Evolutionary conservation across 768 basidiomycete genomes (phyloP).

Genomic region (Termitomyces sp.): DNA sequence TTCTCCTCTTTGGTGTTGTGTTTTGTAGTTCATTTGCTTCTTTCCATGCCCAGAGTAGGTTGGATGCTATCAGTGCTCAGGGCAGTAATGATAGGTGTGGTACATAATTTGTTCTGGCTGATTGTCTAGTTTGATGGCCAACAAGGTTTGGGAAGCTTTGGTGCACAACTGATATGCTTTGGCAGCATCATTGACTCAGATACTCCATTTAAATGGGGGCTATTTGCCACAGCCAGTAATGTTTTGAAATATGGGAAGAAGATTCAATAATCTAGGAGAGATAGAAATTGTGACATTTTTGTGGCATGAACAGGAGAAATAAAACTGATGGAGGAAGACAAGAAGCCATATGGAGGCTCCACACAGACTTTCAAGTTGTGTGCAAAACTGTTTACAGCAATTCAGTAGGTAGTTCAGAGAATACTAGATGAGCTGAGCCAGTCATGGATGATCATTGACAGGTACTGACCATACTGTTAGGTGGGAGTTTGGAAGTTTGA

Average conservation of each 20-base stretch:
- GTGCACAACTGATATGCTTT: neutral
- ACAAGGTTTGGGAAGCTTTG: neutral
- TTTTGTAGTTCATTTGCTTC: too few relatives aligned
- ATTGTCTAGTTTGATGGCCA: neutral
- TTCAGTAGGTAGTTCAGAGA: neutral
- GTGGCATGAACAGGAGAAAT: conserved; percentile 5
- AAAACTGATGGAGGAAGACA: conserved; percentile 9
- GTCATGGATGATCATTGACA: conserved; percentile 15
- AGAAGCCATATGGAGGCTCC: conserved; percentile 1
- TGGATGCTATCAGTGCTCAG: too few relatives aligned
- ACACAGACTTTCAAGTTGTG: neutral
- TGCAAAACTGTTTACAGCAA: neutral
- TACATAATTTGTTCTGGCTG: neutral
- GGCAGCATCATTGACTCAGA: neutral
- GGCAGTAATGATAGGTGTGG: neutral
- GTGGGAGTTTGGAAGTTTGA: conserved; percentile 13
- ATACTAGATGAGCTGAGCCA: neutral
- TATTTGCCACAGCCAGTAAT: neutral
- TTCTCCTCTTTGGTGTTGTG: too few relatives aligned
- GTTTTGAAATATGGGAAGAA: conserved; percentile 1
- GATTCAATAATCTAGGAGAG: conserved; percentile 4
- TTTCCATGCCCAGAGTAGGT: too few relatives aligned
- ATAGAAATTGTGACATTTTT: conserved; percentile 1
- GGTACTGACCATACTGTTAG: conserved; percentile 8
- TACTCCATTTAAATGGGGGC: conserved; percentile 9